Evolutionary conservation across 2,329 filamentous ascomycete species (phyloP).

Genomic region (Aureobasidium leucospermi): DNA sequence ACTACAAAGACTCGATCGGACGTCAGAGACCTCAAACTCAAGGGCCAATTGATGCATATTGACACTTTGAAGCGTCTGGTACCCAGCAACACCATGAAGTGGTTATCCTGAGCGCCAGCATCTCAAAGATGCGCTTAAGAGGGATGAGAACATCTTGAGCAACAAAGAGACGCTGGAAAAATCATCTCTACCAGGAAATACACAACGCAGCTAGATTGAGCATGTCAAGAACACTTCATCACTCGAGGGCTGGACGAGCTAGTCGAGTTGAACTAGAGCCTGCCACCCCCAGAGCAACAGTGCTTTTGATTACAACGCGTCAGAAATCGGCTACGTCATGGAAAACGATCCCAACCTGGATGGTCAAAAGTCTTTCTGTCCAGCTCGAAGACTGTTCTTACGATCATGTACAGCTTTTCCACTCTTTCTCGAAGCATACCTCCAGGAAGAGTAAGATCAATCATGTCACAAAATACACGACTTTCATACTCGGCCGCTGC

Average conservation of each 20-base stretch:
- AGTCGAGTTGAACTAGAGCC: background rate
- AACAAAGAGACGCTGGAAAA: background rate
- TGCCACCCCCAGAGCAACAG: background rate
- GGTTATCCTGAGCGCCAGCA: slow-evolving; percentile 18
- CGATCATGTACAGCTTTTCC: background rate
- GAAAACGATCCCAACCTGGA: background rate
- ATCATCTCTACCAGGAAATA: background rate
- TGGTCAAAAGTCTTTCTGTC: background rate
- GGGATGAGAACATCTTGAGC: too few species aligned
- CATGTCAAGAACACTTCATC: background rate
- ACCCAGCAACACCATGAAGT: slow-evolving; percentile 29
- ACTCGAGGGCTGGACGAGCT: background rate
- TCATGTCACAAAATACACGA: slow-evolving; percentile 2
- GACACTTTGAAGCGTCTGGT: slow-evolving; percentile 27
- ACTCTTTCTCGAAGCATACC: background rate
- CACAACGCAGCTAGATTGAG: background rate
- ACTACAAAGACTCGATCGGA: slow-evolving; percentile 27
- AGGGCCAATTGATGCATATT: slow-evolving; percentile 27
- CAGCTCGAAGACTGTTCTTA: background rate
- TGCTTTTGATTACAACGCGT: background rate
- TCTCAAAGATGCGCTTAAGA: background rate
- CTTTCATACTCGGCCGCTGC: background rate
- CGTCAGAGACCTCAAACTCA: slow-evolving; percentile 24
- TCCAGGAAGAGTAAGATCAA: background rate
- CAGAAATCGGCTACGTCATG: slow-evolving; percentile 1